A percentile compares a stretch with the other conserved stretches of the same genome.
Evolutionary conservation across 352 stramenopile species (phyloP).

Genomic region (Phytopythium mirpurense): DNA sequence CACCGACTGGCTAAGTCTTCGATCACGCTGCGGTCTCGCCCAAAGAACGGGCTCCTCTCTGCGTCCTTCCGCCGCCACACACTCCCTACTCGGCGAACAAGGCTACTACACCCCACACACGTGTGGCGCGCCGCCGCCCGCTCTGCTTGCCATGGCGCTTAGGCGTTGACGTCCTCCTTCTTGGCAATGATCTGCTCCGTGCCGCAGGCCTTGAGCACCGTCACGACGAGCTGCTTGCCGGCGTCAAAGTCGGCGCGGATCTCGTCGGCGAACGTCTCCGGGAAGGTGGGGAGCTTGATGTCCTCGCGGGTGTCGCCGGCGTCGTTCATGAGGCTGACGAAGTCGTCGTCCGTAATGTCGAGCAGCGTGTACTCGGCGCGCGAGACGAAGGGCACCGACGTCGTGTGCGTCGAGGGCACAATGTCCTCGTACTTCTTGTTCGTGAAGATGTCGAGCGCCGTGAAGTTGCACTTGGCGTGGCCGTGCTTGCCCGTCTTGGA

Average conservation of each 20-base stretch:
- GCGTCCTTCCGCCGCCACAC: background rate
- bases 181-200: constrained; percentile 98
- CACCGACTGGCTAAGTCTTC: constrained; percentile 4
- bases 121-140: too few species aligned
- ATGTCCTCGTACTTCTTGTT: constrained; percentile 99
- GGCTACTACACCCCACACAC: too few species aligned
- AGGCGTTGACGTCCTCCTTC: constrained; percentile 89
- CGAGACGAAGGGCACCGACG: constrained; percentile 96
- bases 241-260: constrained; percentile 96
- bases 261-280: constrained; percentile 94
- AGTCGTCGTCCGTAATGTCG: constrained; percentile 98
- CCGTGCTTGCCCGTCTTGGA: constrained; percentile 99
- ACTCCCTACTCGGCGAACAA: constrained; percentile 1
- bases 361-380: constrained; percentile 97
- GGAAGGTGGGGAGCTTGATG: constrained; percentile 95
- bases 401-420: constrained; percentile 98
- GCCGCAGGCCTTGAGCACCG: constrained; percentile 96
- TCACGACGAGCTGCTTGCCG: constrained; percentile 95
- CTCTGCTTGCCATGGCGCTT: too few species aligned
- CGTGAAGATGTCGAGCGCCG: constrained; percentile 99
- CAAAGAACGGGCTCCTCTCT: background rate
- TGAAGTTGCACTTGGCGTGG: constrained; percentile 99
- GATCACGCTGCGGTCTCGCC: constrained; percentile 3
- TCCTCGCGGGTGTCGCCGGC: constrained; percentile 96
- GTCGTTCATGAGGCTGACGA: constrained; percentile 98